phyloP scores from a whole-genome alignment of 179 eudicot genomes.

The Beta macrorhiza region DNA sequence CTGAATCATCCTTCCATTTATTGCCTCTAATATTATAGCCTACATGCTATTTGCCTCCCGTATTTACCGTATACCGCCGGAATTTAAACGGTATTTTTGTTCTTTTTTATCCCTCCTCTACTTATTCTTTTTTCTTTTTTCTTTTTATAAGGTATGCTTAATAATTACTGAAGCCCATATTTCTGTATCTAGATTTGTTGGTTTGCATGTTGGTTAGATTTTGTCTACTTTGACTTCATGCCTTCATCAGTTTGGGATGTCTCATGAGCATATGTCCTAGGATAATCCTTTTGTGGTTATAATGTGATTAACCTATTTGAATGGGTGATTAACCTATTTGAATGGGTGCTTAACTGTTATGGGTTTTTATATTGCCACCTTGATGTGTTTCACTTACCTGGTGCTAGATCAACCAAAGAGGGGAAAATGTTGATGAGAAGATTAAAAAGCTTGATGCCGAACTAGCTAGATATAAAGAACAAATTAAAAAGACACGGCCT shows the following conservation, averaged over 20 bases:
- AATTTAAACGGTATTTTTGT: too few relatives aligned
- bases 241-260: background rate
- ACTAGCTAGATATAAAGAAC: conserved; percentile 77
- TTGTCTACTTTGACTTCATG: background rate
- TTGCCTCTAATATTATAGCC: background rate
- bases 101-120: too few relatives aligned
- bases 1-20: background rate
- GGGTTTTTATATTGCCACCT: background rate
- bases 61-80: too few relatives aligned
- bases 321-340: background rate
- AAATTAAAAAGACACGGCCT: conserved; percentile 85
- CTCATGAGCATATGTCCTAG: background rate
- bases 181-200: background rate
- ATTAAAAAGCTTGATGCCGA: conserved; percentile 72
- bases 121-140: too few relatives aligned
- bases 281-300: background rate
- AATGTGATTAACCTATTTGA: background rate
- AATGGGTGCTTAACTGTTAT: background rate
- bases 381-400: background rate
- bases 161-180: background rate
- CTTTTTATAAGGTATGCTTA: background rate
- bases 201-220: background rate
- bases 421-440: conserved; percentile 88
- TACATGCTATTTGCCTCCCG: too few relatives aligned
- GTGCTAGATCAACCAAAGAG: conserved; percentile 73